Evolutionary conservation across 805 yeast species (phyloP).

Genomic region (Wickerhamomyces canadensis): DNA sequence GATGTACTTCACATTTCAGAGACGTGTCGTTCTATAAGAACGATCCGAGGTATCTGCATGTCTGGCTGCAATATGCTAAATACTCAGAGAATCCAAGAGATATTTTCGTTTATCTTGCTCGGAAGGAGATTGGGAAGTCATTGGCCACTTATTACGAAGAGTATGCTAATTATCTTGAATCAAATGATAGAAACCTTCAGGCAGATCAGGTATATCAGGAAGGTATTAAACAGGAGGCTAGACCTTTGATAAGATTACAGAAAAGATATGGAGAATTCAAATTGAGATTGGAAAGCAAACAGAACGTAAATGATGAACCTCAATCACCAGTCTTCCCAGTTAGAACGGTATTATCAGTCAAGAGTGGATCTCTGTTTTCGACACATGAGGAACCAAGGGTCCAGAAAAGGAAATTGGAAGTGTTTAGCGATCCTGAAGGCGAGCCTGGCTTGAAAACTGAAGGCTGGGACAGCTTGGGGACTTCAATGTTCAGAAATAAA

Average conservation of each 20-base stretch:
- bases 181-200: conserved; percentile 38
- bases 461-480: conserved; percentile 45
- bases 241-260: conserved; percentile 51
- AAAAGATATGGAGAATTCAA: conserved; percentile 40
- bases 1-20: conserved; percentile 64
- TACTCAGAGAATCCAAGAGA: conserved; percentile 67
- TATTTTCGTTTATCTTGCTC: conserved; percentile 62
- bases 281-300: conserved; percentile 28
- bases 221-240: conserved; percentile 57
- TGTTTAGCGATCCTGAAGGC: conserved; percentile 15
- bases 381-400: conserved; percentile 9
- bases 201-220: conserved; percentile 55
- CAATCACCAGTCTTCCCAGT: conserved; percentile 30
- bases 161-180: conserved; percentile 61
- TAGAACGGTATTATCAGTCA: conserved; percentile 32
- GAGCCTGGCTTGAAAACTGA: conserved; percentile 15
- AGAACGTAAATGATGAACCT: conserved; percentile 24
- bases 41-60: conserved; percentile 72
- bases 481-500: conserved; percentile 46
- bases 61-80: conserved; percentile 77
- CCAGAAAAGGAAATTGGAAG: conserved; percentile 15
- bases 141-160: conserved; percentile 74
- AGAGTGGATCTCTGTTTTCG: conserved; percentile 27
- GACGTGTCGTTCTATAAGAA: conserved; percentile 65
- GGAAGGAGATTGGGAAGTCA: conserved; percentile 62